Evolutionary conservation across 1,284 basidiomycete species (phyloP), one percentile per base, ranked within the genome.

Genomic region (Sporisorium iseilematis-ciliati): DNA sequence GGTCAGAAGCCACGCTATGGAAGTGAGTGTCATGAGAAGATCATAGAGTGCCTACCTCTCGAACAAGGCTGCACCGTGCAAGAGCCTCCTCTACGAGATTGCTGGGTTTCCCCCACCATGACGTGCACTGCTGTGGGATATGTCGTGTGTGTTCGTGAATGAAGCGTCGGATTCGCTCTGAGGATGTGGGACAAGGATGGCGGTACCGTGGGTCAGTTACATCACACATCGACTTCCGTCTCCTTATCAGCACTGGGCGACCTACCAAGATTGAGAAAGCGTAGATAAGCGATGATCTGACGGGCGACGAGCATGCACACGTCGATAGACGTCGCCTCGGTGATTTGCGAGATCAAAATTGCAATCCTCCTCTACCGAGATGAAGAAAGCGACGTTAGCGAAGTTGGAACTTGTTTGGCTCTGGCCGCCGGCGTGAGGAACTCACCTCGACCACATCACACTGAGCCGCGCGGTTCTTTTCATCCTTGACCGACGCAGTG

Each of bases 221-320:
- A 14, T 29, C 16, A 4, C 26, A 29, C 7, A 18, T 48, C 26
- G 25, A 48, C 25, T 14, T 8, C 23, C 18, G 25, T 10, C 26
- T 29, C 25, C 25, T 18, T 18, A 41, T 3, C 11, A 3, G 29
- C 26, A 1, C 7, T 12, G 29, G 33, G 18, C 26, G 25, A 58
- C 59, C 14, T 53, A 69, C 66, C 60, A 8, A 58, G 35, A 33
- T 69, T 62, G 48, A 69, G 33, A 25, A 69, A 69, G 40, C 43
- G 60, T 14, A 69, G 46, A 21, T 69, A 59, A 2, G 66, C 60
- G 2, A 55, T 23, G 21, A 63, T 56, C 48, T 69, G 66, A 16
- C 26, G 49, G 29, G 54, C 66, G 25, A 69, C 46, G 38, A 50
- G 29, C 29, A 18, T 49, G 26, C 48, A 52, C 20, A 49, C 60